Evolutionary conservation across 768 basidiomycete species (phyloP).

Genomic region (Infundibulicybe gibba): DNA sequence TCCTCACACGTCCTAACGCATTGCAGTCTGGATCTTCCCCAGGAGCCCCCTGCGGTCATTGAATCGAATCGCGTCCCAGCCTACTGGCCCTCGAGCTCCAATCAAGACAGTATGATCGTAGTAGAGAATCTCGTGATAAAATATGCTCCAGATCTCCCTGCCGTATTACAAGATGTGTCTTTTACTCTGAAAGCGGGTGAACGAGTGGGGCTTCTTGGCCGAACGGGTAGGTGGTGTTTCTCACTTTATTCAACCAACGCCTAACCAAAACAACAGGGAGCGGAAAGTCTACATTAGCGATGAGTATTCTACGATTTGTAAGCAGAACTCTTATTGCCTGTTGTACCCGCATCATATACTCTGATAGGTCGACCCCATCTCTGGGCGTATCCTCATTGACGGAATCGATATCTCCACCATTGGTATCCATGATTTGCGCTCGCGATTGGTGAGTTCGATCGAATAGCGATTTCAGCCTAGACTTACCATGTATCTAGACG

Average conservation of each 20-base stretch:
- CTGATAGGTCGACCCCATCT: slow-evolving; percentile 64
- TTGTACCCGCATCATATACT: slow-evolving; percentile 1
- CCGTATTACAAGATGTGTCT: slow-evolving; percentile 73
- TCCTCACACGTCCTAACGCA: background rate
- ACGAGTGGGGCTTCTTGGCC: slow-evolving; percentile 75
- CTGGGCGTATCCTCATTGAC: slow-evolving; percentile 77
- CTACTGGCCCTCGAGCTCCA: slow-evolving; percentile 85
- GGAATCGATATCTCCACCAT: slow-evolving; percentile 87
- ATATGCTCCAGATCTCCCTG: slow-evolving; percentile 82
- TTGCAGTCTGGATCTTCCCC: slow-evolving; percentile 66
- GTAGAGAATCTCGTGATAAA: slow-evolving; percentile 78
- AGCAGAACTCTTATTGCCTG: slow-evolving; percentile 12
- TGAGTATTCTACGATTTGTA: slow-evolving; percentile 82
- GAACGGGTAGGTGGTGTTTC: slow-evolving; percentile 47
- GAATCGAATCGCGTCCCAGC: slow-evolving; percentile 78
- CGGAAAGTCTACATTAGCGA: slow-evolving; percentile 81
- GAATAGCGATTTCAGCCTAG: background rate
- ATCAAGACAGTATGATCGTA: slow-evolving; percentile 50
- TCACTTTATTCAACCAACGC: slow-evolving; percentile 1
- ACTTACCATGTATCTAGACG: slow-evolving; percentile 39
- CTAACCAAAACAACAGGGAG: slow-evolving; percentile 41
- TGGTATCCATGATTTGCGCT: slow-evolving; percentile 80
- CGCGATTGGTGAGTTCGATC: slow-evolving; percentile 51
- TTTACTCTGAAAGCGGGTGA: slow-evolving; percentile 71
- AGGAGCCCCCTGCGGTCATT: slow-evolving; percentile 78